phyloP scores from a whole-genome alignment of 805 yeast genomes.

The Yamadazyma akitaensis region DNA sequence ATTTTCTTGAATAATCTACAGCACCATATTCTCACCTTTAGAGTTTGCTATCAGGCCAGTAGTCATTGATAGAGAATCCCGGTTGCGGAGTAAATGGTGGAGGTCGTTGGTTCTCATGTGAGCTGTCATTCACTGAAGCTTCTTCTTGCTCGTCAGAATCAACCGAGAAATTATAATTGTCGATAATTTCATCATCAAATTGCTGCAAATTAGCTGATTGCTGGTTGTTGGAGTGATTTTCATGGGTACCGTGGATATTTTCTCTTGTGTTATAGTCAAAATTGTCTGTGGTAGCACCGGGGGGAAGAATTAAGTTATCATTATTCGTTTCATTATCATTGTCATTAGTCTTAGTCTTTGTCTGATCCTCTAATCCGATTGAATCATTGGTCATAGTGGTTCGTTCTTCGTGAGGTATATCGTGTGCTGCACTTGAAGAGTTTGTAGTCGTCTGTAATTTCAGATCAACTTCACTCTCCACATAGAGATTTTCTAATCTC shows the following conservation, averaged over 20 bases:
- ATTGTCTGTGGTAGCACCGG: not conserved
- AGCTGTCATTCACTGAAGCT: not conserved
- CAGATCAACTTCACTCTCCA: constrained; percentile 11
- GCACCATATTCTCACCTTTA: not conserved
- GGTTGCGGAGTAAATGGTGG: constrained; percentile 46
- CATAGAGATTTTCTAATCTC: constrained; percentile 7
- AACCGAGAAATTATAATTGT: constrained; percentile 20
- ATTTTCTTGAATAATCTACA: constrained; percentile 4
- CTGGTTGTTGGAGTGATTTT: not conserved
- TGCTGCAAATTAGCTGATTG: not conserved
- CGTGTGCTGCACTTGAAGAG: not conserved
- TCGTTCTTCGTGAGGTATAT: not conserved
- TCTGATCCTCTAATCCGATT: constrained; percentile 21
- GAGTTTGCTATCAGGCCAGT: constrained; percentile 39
- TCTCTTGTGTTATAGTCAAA: not conserved
- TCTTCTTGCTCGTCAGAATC: not conserved
- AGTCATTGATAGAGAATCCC: constrained; percentile 44
- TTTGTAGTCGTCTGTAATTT: constrained; percentile 1
- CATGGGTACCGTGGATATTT: not conserved
- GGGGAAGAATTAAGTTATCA: not conserved
- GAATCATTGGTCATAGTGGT: not conserved
- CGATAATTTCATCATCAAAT: constrained; percentile 26
- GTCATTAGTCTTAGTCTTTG: not conserved
- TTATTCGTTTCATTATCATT: not conserved
- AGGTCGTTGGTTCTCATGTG: constrained; percentile 16